These are phyloP conservation scores for Hamamelis virginiana DNA, from an alignment of 164 flowering plant species.

Conservation along the genomic window DNA sequence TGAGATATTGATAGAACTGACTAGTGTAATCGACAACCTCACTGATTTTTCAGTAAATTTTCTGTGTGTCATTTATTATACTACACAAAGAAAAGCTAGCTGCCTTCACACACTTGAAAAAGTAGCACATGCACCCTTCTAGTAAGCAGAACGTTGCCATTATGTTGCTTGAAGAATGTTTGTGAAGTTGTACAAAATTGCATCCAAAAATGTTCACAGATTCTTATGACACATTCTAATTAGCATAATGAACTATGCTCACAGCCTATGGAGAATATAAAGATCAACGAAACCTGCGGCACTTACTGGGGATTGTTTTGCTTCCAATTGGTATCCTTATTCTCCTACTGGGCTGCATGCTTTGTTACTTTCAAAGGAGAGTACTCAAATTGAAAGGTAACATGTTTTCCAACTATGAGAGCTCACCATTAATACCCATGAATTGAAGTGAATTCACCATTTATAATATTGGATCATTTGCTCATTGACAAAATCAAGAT, in stretches of 20 bases:
- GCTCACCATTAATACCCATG: too few species aligned
- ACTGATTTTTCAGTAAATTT: too few species aligned
- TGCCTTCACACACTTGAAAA: too few species aligned
- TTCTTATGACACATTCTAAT: not conserved
- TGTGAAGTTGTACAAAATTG: not conserved
- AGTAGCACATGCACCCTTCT: too few species aligned
- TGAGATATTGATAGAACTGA: too few species aligned
- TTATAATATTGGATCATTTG: too few species aligned
- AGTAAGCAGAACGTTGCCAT: too few species aligned
- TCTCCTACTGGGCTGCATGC: not conserved
- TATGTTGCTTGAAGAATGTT: not conserved
- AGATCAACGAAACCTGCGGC: not conserved
- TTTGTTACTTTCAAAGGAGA: conserved; percentile 7
- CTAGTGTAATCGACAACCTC: too few species aligned
- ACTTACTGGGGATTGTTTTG: conserved; percentile 1
- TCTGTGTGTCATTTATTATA: too few species aligned
- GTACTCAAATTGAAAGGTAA: conserved; percentile 6
- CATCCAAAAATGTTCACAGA: not conserved
- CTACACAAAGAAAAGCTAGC: too few species aligned
- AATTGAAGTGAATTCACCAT: too few species aligned
- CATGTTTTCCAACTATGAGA: not conserved
- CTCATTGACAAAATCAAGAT: too few species aligned
- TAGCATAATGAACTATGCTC: not conserved
- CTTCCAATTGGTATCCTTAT: conserved; percentile 3
- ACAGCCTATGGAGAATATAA: conserved; percentile 9